Base-by-base conservation (phyloP, 129 eudicot genomes). In the Saussurea involucrata region DNA sequence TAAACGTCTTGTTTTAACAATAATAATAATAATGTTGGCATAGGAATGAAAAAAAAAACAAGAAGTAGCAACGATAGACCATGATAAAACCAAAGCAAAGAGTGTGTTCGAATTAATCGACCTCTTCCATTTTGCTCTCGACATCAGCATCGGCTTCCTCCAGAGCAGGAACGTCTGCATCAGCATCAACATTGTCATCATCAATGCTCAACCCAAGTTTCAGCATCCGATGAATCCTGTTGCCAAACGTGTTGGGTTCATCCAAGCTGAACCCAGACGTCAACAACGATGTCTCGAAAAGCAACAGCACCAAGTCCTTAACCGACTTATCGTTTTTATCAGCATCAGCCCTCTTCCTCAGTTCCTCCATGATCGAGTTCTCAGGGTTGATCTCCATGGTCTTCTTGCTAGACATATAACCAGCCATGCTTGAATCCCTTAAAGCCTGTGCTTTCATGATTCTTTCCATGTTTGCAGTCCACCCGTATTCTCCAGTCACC, bases 111-210 rank as follows among this genome's bases (percentile, higher is more conserved):
- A 68, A 57, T 86, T 91, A 94, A 68, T 94, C 98, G 8, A 94
- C 98, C 75, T 94, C 98, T 71, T 94, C 98, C 98, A 94, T 94
- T 96, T 94, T 94, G 93, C 96, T 89, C 79, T 91, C 98, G 0
- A 85, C 90, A 75, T 91, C 97, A 3, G 72, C 90, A 55, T 89
- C 98, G 10, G 90, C 92, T 6, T 94, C 98, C 83, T 94, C 98
- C 12, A 94, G 72, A 4, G 92, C 77, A 0, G 98, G 98, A 85
- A 94, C 88, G 10, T 90, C 98, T 0, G 73, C 83, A 75, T 90
- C 97, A 21, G 72, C 90, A 0, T 89, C 97, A 0, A 25, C 93
- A 33, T 75, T 90, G 44, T 94, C 98, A 1, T 94, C 98, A 11
- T 94, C 98, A 44, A 94, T 94, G 92, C 98, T 94, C 77, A 93